Percentiles rank a stretch among this genome's conserved stretches.
These are phyloP conservation scores for Chondrostereum purpureum DNA, from an alignment of 1,284 basidiomycete genomes.

Conservation along the genomic window DNA sequence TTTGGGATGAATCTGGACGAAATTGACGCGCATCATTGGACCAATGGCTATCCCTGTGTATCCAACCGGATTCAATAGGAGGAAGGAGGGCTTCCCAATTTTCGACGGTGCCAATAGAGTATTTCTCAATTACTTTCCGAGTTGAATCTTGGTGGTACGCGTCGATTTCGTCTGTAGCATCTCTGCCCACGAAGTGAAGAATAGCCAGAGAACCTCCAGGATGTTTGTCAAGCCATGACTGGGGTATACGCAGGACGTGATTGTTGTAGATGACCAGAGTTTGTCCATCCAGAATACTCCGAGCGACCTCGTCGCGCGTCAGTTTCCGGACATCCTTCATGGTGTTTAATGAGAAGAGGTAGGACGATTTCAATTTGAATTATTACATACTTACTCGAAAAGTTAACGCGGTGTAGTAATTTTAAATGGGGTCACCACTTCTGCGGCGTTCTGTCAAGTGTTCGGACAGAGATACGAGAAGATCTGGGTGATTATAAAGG, in stretches of 20 bases:
- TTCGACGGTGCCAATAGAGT: conserved; percentile 72
- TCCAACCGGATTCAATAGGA: conserved; percentile 84
- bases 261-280: conserved; percentile 75
- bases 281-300: conserved; percentile 71
- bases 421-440: too few relatives aligned
- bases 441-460: too few relatives aligned
- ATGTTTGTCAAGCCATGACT: conserved; percentile 78
- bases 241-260: conserved; percentile 77
- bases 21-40: conserved; percentile 51
- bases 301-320: background rate
- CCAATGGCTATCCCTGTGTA: conserved; percentile 50
- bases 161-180: conserved; percentile 91
- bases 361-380: background rate
- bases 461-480: too few relatives aligned
- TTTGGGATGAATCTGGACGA: conserved; percentile 43
- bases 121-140: conserved; percentile 58
- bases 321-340: background rate
- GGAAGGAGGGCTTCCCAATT: conserved; percentile 83
- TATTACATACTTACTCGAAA: too few relatives aligned
- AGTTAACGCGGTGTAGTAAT: too few relatives aligned
- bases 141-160: conserved; percentile 83
- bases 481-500: too few relatives aligned
- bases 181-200: conserved; percentile 93
- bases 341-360: background rate
- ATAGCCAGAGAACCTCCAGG: conserved; percentile 89